Percentiles rank a stretch among this genome's conserved stretches.
Evolutionary conservation across 176 grass and related monocot genomes (phyloP).

Genomic region (Lolium rigidum): DNA sequence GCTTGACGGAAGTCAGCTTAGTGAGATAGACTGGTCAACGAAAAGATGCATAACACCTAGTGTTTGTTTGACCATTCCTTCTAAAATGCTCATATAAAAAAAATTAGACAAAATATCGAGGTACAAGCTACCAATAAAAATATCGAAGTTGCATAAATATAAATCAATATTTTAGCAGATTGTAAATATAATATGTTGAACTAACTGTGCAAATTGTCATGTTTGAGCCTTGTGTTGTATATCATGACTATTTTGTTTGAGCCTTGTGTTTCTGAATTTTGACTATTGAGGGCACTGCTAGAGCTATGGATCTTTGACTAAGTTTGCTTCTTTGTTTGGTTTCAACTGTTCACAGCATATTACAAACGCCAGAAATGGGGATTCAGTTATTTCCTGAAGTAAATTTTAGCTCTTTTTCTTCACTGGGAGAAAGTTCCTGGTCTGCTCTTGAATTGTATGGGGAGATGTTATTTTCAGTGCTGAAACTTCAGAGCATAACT

Average conservation of each 20-base stretch:
- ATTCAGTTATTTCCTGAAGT: background rate
- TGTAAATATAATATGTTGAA: background rate
- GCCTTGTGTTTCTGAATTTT: conserved; percentile 9
- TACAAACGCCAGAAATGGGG: background rate
- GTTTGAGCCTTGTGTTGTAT: conserved; percentile 34
- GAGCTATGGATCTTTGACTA: background rate
- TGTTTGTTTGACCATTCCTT: too few relatives aligned
- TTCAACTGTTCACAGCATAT: background rate
- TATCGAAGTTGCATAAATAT: too few relatives aligned
- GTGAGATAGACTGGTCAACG: too few relatives aligned
- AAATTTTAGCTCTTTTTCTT: background rate
- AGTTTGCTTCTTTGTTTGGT: background rate
- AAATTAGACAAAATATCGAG: too few relatives aligned
- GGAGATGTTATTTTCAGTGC: background rate
- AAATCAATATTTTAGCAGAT: too few relatives aligned
- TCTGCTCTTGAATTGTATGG: background rate
- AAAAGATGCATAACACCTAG: too few relatives aligned
- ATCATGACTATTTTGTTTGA: background rate
- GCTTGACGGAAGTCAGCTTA: too few relatives aligned
- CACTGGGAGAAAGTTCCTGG: background rate
- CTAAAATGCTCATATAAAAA: too few relatives aligned
- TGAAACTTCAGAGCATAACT: background rate
- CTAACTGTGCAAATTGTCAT: conserved; percentile 31
- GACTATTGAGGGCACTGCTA: background rate
- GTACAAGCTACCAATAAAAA: too few relatives aligned